Conservation (phyloP, 1,139 yeast genomes). For the Yamadazyma pseudoaaseri region DNA sequence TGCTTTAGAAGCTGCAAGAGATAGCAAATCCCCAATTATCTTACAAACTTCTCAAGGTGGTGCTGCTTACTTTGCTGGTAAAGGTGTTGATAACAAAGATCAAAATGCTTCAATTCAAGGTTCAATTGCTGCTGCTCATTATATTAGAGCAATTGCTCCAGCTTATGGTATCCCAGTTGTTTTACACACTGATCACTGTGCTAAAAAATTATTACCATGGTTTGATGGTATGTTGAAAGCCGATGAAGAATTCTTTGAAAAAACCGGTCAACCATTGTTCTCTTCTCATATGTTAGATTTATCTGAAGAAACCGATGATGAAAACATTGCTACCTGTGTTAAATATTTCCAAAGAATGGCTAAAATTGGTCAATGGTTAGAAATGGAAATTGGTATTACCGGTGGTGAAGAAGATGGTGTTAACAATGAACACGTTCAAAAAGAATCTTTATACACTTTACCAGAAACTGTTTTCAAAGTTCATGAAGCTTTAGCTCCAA, state of each 20-base stretch:
- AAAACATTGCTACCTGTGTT: constrained; percentile 91
- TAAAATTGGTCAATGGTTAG: constrained; percentile 95
- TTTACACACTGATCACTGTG: constrained; percentile 98
- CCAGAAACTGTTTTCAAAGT: constrained; percentile 95
- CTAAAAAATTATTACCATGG: constrained; percentile 97
- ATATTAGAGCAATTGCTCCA: constrained; percentile 96
- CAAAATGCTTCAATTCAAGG: constrained; percentile 96
- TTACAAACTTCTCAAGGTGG: constrained; percentile 99
- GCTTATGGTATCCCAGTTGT: constrained; percentile 95
- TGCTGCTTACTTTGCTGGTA: constrained; percentile 99
- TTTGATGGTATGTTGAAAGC: constrained; percentile 97
- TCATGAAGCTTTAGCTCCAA: constrained; percentile 83
- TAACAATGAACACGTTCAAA: constrained; percentile 91
- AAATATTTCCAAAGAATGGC: constrained; percentile 94
- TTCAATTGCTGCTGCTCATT: constrained; percentile 97
- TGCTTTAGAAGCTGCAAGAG: constrained; percentile 98
- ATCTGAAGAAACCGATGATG: constrained; percentile 95
- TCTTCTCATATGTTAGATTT: constrained; percentile 99
- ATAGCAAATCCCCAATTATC: constrained; percentile 91
- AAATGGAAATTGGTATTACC: constrained; percentile 99
- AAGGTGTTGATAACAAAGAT: constrained; percentile 93
- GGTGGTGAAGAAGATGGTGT: constrained; percentile 99
- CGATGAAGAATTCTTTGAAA: constrained; percentile 87
- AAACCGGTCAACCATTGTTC: constrained; percentile 91
- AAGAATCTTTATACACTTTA: constrained; percentile 86